Conservation (phyloP, 371 early-diverging fungal species). For the Fennellomyces sp. region DNA sequence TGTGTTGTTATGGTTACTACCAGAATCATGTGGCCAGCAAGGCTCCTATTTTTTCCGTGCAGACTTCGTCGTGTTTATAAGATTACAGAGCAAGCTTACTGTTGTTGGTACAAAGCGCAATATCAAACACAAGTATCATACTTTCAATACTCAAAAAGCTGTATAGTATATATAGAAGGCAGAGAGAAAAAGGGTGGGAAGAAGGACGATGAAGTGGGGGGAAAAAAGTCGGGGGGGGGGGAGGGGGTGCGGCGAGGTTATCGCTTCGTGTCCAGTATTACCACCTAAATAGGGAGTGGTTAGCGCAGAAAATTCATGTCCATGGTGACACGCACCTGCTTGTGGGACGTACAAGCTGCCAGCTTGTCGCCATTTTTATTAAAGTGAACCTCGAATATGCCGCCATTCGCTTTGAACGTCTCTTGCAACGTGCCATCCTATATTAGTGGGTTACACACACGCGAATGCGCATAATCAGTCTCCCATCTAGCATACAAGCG, state of each 20-base stretch:
- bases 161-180: neutral
- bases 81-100: too few species aligned
- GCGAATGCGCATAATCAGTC: too few species aligned
- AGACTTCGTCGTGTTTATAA: too few species aligned
- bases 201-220: neutral
- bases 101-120: too few species aligned
- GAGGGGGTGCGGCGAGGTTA: neutral
- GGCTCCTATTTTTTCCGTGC: neutral
- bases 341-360: constrained; percentile 58
- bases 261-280: constrained; percentile 36
- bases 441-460: constrained; percentile 3
- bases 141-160: neutral
- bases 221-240: neutral
- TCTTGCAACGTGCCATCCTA: constrained; percentile 69
- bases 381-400: constrained; percentile 80
- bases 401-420: constrained; percentile 70
- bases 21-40: neutral
- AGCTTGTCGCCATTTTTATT: constrained; percentile 61
- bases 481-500: too few species aligned
- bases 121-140: neutral
- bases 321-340: constrained; percentile 29
- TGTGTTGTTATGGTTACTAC: neutral
- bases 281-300: constrained; percentile 17
- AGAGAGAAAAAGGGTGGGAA: neutral
- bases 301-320: neutral